Evolutionary conservation across 2,329 filamentous ascomycete species (phyloP).

Genomic region (Albophoma yamanashiensis): DNA sequence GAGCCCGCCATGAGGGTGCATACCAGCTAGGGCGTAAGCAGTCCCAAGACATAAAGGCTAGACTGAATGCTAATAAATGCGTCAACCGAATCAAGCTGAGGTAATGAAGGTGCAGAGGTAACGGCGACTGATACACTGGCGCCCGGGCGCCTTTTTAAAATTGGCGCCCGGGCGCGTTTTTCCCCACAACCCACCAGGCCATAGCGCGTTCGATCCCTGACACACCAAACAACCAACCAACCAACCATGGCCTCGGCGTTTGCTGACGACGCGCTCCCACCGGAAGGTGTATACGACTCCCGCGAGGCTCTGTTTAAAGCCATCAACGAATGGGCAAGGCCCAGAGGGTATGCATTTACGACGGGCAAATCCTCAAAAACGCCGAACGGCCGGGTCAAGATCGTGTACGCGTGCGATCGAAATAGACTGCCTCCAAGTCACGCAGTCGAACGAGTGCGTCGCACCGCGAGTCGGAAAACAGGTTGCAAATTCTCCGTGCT

Average conservation of each 20-base stretch:
- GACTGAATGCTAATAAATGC: no score
- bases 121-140: no score
- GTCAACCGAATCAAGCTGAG: no score
- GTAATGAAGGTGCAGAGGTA: no score
- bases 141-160: no score
- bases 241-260: background rate
- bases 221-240: background rate
- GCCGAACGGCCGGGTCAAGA: constrained; percentile 3
- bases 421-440: constrained; percentile 3
- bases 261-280: background rate
- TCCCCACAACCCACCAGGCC: background rate
- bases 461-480: no score
- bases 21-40: no score
- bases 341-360: constrained; percentile 7
- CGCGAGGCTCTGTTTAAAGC: background rate
- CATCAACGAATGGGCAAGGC: constrained; percentile 5
- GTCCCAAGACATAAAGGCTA: no score
- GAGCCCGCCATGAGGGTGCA: no score
- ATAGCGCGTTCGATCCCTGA: background rate
- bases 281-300: background rate
- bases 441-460: background rate
- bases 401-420: constrained; percentile 5
- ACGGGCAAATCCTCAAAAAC: constrained; percentile 6
- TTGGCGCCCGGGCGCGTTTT: background rate
- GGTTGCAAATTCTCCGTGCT: no score